phyloP scores from a whole-genome alignment of 2,329 filamentous ascomycete species.

The Microsporum audouinii region DNA sequence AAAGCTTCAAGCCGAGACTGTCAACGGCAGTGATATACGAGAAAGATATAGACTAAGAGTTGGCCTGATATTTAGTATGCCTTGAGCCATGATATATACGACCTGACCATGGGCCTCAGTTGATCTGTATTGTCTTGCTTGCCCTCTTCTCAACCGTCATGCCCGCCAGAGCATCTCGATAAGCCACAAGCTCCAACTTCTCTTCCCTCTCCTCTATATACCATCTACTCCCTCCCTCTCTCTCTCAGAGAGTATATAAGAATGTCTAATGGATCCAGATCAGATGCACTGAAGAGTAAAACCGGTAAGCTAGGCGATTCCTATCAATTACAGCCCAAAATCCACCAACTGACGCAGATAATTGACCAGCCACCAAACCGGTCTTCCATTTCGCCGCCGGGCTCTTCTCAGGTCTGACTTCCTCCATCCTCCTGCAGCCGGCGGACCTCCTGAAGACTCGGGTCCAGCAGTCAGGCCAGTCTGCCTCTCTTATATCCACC shows the following conservation, averaged over 20 bases:
- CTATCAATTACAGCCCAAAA: no score
- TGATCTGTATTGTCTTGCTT: neutral
- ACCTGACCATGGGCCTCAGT: neutral
- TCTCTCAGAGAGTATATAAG: neutral
- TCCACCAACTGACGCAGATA: neutral
- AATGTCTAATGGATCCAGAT: slow-evolving; percentile 13
- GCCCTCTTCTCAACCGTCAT: neutral
- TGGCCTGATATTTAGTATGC: neutral
- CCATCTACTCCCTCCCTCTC: neutral
- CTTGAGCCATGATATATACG: neutral
- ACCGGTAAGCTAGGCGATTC: neutral
- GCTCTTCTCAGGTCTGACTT: slow-evolving; percentile 73
- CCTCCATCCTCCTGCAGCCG: slow-evolving; percentile 83
- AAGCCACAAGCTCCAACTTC: neutral
- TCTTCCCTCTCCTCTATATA: neutral
- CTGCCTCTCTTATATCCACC: slow-evolving; percentile 55
- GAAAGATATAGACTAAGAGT: neutral
- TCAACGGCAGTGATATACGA: no score
- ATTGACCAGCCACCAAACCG: slow-evolving; percentile 30
- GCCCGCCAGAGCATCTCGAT: neutral
- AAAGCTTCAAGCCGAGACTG: neutral
- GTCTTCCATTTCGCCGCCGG: slow-evolving; percentile 80
- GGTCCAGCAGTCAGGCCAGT: slow-evolving; percentile 68
- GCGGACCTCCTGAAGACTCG: slow-evolving; percentile 94
- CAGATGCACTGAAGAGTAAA: slow-evolving; percentile 7